Evolutionary conservation across 306 rosid species (phyloP).

Genomic region (Quercus agrifolia): DNA sequence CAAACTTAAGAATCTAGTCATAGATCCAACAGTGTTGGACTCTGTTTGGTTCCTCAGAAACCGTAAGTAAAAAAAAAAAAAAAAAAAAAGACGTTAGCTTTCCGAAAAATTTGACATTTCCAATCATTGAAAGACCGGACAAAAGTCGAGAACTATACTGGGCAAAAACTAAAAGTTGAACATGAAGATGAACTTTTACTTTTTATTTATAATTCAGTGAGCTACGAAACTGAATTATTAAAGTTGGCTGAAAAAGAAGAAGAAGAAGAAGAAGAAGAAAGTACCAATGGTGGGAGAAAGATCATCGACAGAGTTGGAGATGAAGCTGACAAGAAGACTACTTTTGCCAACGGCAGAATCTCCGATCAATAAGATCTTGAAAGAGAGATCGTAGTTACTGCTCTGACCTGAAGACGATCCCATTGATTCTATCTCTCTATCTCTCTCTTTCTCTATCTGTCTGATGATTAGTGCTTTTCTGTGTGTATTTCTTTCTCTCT

Average conservation of each 20-base stretch:
- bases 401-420: conserved; percentile 83
- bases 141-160: not conserved
- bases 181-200: no score
- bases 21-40: conserved; percentile 26
- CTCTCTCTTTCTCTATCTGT: not conserved
- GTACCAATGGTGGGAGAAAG: conserved; percentile 87
- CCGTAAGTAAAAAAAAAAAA: not conserved
- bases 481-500: not conserved
- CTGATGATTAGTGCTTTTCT: conserved; percentile 32
- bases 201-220: no score
- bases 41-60: conserved; percentile 7
- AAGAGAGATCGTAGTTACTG: conserved; percentile 79
- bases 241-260: conserved; percentile 3
- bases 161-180: not conserved
- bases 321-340: conserved; percentile 85
- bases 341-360: conserved; percentile 98
- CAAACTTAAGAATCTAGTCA: conserved; percentile 5
- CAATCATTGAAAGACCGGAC: not conserved
- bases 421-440: conserved; percentile 28
- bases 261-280: not conserved
- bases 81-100: not conserved
- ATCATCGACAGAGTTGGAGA: conserved; percentile 55
- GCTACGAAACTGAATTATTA: not conserved
- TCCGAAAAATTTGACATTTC: not conserved
- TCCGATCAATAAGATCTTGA: conserved; percentile 94